Evolutionary conservation across 2,329 filamentous ascomycete genomes (phyloP), one percentile per base, ranked within the genome.

Genomic region (Beauveria sp.): DNA sequence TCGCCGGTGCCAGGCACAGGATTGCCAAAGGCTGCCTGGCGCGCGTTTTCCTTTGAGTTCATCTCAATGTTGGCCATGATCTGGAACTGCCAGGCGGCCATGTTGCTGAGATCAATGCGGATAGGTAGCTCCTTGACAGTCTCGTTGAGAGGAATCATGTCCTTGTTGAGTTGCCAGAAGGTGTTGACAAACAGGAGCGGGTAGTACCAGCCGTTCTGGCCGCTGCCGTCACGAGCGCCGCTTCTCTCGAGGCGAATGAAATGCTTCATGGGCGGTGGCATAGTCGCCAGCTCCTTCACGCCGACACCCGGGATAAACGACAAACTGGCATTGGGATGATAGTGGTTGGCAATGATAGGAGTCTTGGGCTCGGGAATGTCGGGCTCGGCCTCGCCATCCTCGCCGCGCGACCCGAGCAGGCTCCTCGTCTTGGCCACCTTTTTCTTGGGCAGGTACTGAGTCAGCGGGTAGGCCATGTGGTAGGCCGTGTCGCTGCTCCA

Each of bases 291-390:
- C 31, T 83, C 82, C 71, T 90, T 79, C 7, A 88, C 80, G 24
- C 92, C 93, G 46, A 87, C 80, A 68, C 92, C 88, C 3, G 93
- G 91, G 55, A 99, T 85, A 69, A 98, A 86, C 6, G 92, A 90
- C 64, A 99, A 80, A 56, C 90, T 96, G 68, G 96, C 88, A 75
- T 99, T 99, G 7, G 95, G 90, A 75, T 99, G 95, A 73, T 97
- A 99, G 78, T 93, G 96, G 60, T 88, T 96, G 51, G 84, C 86
- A 65, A 96, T 85, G 59, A 88, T 79, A n/a, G 90, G 87, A 1
- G 87, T 87, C 5, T 81, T 76, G 61, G 82, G 78, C 65, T 83
- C 80, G 20, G 78, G 77, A 31, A 75, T 74, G n/a, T 80, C 79
- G n/a, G 81, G 77, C 20, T 80, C 79, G 20, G 81, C 77, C 46